A percentile compares a stretch with the other conserved stretches of the same genome.
Evolutionary conservation across 164 flowering plant genomes (phyloP).

Genomic region (Litsea cubeba): DNA sequence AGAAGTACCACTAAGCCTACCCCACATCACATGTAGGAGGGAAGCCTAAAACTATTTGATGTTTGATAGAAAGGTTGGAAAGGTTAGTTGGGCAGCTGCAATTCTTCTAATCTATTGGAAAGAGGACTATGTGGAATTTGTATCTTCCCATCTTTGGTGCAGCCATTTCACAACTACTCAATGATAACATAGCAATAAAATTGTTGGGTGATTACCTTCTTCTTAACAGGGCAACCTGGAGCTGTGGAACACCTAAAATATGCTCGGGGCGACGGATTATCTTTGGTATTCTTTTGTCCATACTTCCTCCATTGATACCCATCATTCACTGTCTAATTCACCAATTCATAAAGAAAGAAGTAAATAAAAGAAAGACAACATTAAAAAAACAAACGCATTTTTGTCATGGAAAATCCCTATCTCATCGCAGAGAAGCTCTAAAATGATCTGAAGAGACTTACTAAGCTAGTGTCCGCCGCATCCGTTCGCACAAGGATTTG

Average conservation of each 20-base stretch:
- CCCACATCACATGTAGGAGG: no score
- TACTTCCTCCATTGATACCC: conserved; percentile 71
- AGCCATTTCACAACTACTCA: not conserved
- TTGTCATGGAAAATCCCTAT: not conserved
- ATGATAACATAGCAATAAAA: not conserved
- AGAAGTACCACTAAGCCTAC: no score
- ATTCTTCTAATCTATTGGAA: no score
- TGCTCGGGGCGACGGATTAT: conserved; percentile 59
- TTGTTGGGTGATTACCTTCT: conserved; percentile 34
- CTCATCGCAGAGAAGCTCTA: not conserved
- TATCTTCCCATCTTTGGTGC: not conserved
- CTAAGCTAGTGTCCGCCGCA: conserved; percentile 24
- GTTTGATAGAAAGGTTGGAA: no score
- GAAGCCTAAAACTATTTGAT: no score
- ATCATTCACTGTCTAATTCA: conserved; percentile 45
- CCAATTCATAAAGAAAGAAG: not conserved
- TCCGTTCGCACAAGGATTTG: conserved; percentile 24
- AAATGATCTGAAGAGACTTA: conserved; percentile 9
- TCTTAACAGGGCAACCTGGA: conserved; percentile 53
- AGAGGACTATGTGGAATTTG: not conserved
- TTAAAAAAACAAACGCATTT: not conserved
- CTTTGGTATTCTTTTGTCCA: conserved; percentile 59
- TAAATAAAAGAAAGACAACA: not conserved
- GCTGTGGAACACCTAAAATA: conserved; percentile 52
- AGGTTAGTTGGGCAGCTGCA: no score